Conservation (phyloP, 2,329 filamentous ascomycete genomes). For the Colletotrichum godetiae region DNA sequence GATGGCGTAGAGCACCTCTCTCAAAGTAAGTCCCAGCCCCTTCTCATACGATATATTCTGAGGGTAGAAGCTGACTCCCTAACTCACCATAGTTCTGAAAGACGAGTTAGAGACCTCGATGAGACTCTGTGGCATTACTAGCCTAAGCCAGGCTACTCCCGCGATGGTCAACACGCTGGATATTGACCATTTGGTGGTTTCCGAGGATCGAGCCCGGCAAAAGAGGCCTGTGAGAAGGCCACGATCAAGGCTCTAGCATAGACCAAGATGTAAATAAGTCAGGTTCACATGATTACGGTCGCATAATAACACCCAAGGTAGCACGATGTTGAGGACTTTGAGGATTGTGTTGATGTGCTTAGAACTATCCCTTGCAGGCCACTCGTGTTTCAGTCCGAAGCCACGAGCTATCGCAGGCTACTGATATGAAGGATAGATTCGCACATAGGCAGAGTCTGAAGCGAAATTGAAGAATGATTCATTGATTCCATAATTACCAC, state of each 20-base stretch:
- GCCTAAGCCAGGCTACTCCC: conserved; percentile 42
- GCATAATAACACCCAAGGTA: rapidly evolving
- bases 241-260: background rate
- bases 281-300: background rate
- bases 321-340: background rate
- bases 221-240: background rate
- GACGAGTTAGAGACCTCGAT: conserved; percentile 45
- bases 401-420: too few species aligned
- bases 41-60: background rate
- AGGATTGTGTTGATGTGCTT: background rate
- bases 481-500: background rate
- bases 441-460: background rate
- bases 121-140: conserved; percentile 44
- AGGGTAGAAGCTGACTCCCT: background rate
- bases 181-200: conserved; percentile 43
- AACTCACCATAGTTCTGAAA: conserved; percentile 35
- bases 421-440: background rate
- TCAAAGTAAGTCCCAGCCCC: background rate
- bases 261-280: background rate
- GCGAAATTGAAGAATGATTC: rapidly evolving
- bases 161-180: conserved; percentile 46
- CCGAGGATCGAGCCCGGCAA: conserved; percentile 5
- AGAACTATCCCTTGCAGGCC: too few species aligned
- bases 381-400: too few species aligned
- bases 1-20: conserved; percentile 60